Conservation (phyloP, 805 yeast genomes). For the Barnettozyma californica region DNA sequence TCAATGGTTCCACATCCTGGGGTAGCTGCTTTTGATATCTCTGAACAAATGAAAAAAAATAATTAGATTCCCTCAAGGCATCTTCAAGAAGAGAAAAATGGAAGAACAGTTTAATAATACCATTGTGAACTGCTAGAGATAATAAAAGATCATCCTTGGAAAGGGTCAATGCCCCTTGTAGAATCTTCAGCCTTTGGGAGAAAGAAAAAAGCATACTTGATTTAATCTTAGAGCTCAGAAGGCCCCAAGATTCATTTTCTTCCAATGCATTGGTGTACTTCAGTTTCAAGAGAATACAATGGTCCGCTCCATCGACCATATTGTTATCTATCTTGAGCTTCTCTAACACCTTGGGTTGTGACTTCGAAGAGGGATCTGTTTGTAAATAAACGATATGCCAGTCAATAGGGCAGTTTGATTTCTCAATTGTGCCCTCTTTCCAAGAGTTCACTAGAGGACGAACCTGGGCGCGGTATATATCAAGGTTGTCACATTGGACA, state of each 20-base stretch:
- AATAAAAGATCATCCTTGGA: slow-evolving; percentile 1
- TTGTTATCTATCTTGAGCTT: slow-evolving; percentile 51
- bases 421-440: slow-evolving; percentile 43
- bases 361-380: slow-evolving; percentile 30
- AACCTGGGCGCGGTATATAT: slow-evolving; percentile 70
- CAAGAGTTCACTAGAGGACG: slow-evolving; percentile 82
- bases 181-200: slow-evolving; percentile 33
- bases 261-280: slow-evolving; percentile 27
- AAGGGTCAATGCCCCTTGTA: slow-evolving; percentile 2
- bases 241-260: slow-evolving; percentile 47
- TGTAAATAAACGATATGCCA: slow-evolving; percentile 58
- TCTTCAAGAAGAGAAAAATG: slow-evolving; percentile 58
- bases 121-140: slow-evolving; percentile 38
- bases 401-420: slow-evolving; percentile 43
- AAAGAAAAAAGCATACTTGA: slow-evolving; percentile 49
- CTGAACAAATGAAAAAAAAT: slow-evolving; percentile 32
- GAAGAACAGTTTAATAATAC: slow-evolving; percentile 46
- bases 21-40: slow-evolving; percentile 11
- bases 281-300: slow-evolving; percentile 33
- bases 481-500: slow-evolving; percentile 59
- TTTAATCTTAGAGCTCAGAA: slow-evolving; percentile 40
- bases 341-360: slow-evolving; percentile 46
- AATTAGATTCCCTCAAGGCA: slow-evolving; percentile 47
- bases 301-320: slow-evolving; percentile 21
- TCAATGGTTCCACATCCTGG: background rate